Conservation (phyloP, 2,329 filamentous ascomycete genomes). For the Curvularia spicifera region DNA sequence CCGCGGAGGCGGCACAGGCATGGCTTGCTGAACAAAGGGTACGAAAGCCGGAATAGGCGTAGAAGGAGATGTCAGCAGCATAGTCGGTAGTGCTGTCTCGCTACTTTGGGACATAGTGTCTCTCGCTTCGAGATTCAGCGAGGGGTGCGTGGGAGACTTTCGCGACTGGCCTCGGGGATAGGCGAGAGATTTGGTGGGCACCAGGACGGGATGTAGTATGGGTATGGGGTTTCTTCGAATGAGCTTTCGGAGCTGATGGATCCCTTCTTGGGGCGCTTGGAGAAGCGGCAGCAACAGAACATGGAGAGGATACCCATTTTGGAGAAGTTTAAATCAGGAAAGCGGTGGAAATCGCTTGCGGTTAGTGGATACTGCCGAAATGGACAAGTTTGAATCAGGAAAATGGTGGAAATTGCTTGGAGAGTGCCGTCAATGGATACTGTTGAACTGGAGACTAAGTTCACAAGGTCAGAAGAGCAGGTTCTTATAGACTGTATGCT, state of each 20-base stretch:
- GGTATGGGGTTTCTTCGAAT: not conserved
- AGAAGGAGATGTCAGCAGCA: not conserved
- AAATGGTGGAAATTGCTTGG: too few species aligned
- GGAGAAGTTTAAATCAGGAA: too few species aligned
- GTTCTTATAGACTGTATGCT: too few species aligned
- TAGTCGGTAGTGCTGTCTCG: not conserved
- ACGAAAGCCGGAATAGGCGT: not conserved
- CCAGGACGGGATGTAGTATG: not conserved
- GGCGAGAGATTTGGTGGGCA: conserved; percentile 1
- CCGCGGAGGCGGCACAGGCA: not conserved
- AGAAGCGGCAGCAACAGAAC: too few species aligned
- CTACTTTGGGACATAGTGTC: not conserved
- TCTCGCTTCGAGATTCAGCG: not conserved
- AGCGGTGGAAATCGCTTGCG: too few species aligned
- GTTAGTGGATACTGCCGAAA: too few species aligned
- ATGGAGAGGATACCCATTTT: too few species aligned
- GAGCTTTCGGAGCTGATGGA: not conserved
- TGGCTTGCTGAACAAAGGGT: not conserved
- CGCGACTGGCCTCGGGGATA: conserved; percentile 15
- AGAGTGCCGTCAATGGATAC: too few species aligned
- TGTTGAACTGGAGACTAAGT: too few species aligned
- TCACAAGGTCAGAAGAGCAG: too few species aligned
- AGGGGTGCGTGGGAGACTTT: not conserved
- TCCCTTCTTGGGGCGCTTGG: not conserved
- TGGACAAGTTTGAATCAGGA: too few species aligned